Base-by-base conservation (phyloP, 331 rosid genomes). In the Ulmus americana region DNA sequence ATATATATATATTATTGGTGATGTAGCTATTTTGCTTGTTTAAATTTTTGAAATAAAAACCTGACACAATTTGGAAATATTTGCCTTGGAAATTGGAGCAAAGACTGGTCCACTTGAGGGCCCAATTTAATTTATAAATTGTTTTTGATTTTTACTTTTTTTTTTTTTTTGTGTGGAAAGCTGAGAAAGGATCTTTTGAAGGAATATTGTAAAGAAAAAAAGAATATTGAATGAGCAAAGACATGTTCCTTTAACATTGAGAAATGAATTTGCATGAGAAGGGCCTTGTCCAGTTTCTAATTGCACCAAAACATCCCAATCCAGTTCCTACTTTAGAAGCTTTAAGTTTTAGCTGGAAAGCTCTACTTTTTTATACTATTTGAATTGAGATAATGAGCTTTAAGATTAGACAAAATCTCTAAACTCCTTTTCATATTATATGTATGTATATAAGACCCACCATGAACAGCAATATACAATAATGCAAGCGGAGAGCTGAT, bases 1-100 rank as follows among this genome's bases (percentile, higher is more conserved):
- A 20, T 20, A 20, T 20, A 20, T 20, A 20, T 20, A 20, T 20
- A 20, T 1, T 20, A 20, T 20, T 20, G 22, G 22, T 20, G 22
- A 20, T 20, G 22, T 2, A 20, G 2, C 22, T 1, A 20, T 20
- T 20, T 20, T 20, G 22, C 22, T 20, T 20, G 22, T 20, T 20
- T 20, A 20, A 20, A 20, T 28, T 28, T 28, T 28, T 28, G 35
- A 28, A 28, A 28, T 28, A 28, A 28, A 28, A 38, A 42, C 69
- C 87, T 70, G 81, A 74, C 86, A 81, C 56, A 20, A 54, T 65
- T 76, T 83, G 71, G 73, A 76, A 55, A 54, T 46, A 59, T 66
- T 45, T 64, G 69, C 82, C 47, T 64, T 59, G 88, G 80, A 67
- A 87, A 80, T 80, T 82, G 81, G 50, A 78, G 72, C 84, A 38